Percentiles rank a stretch among this genome's conserved stretches.
Evolutionary conservation across 2,329 filamentous ascomycete species (phyloP).

Genomic region (Diaporthe vexans): DNA sequence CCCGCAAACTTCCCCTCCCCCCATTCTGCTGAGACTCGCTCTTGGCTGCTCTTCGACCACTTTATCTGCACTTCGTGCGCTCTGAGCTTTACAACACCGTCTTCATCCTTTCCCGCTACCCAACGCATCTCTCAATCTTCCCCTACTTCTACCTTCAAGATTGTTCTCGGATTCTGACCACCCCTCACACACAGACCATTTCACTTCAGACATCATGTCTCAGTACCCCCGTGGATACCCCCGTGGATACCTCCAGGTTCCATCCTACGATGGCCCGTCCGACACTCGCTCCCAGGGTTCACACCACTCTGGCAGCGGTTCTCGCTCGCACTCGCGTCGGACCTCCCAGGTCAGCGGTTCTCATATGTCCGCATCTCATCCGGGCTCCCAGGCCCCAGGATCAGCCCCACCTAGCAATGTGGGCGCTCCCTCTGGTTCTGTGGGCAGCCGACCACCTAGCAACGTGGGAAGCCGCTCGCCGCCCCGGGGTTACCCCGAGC

Average conservation of each 20-base stretch:
- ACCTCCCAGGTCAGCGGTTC: constrained; percentile 27
- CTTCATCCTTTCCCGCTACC: no score
- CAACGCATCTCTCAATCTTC: background rate
- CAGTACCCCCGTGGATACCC: constrained; percentile 10
- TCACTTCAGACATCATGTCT: constrained; percentile 34
- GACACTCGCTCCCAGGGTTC: constrained; percentile 40
- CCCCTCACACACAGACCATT: constrained; percentile 3
- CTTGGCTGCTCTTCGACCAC: background rate
- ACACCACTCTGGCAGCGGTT: constrained; percentile 24
- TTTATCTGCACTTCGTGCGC: background rate
- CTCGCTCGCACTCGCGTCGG: constrained; percentile 27
- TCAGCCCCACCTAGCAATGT: constrained; percentile 16
- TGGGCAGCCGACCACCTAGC: constrained; percentile 39
- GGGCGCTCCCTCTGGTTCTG: constrained; percentile 30
- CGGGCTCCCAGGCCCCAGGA: constrained; percentile 26
- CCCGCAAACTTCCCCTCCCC: background rate
- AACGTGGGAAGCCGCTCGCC: constrained; percentile 22
- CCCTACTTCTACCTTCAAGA: background rate
- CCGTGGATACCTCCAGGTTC: constrained; percentile 16
- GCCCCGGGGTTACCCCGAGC: constrained; percentile 33
- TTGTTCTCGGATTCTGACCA: constrained; percentile 14
- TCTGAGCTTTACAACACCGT: background rate
- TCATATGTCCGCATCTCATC: constrained; percentile 26
- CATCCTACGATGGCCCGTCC: constrained; percentile 39
- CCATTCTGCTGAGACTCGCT: background rate